Conservation (phyloP, 75 land plant species). For the Cunninghamia lanceolata region DNA sequence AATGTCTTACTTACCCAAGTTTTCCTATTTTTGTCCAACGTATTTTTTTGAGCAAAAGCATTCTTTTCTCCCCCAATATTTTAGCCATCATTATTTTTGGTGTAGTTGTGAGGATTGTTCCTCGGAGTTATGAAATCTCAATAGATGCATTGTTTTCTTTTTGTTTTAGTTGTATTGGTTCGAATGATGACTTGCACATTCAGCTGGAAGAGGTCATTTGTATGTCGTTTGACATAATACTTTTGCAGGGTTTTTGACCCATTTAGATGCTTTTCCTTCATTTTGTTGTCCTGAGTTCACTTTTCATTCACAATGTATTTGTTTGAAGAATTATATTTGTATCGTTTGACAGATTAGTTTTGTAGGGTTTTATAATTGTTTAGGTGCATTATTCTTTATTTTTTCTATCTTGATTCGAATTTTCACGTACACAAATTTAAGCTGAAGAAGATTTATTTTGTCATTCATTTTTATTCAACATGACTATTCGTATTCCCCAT, state of each 20-base stretch:
- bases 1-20: no score
- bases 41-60: no score
- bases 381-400: background rate
- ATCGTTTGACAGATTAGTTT: background rate
- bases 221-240: background rate
- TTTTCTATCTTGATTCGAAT: background rate
- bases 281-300: background rate
- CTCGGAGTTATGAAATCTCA: background rate
- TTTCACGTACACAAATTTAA: no score
- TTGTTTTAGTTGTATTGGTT: background rate
- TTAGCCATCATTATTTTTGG: background rate
- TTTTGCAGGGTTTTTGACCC: background rate
- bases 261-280: background rate
- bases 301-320: background rate
- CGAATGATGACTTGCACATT: background rate
- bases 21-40: no score
- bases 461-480: no score
- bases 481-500: no score
- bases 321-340: background rate
- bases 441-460: background rate
- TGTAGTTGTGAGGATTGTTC: background rate
- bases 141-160: background rate
- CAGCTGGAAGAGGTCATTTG: background rate
- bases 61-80: no score
- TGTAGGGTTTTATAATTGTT: background rate